Percentiles rank a stretch among this genome's conserved stretches.
phyloP scores from a whole-genome alignment of 2,329 filamentous ascomycete species.

The Aspergillus oerlinghausenensis region DNA sequence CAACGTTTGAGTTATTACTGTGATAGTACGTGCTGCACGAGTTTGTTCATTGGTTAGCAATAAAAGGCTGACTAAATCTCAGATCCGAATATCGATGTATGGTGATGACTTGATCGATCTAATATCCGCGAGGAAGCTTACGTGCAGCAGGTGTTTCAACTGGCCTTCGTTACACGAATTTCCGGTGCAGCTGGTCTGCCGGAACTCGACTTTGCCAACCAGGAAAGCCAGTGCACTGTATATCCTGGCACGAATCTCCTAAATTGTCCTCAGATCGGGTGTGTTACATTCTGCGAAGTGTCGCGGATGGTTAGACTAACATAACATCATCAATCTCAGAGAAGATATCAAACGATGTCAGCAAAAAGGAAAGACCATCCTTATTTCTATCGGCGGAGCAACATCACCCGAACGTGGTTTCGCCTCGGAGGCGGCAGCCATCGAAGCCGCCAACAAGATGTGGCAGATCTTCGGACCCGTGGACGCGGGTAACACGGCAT shows the following conservation, averaged over 20 bases:
- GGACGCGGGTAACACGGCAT: constrained; percentile 37
- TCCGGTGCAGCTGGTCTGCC: constrained; percentile 47
- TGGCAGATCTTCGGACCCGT: constrained; percentile 68
- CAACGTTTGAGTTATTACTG: constrained; percentile 57
- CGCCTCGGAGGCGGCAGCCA: constrained; percentile 47
- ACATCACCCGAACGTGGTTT: constrained; percentile 68
- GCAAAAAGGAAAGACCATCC: constrained; percentile 61
- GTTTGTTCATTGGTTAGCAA: background rate
- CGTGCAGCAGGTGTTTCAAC: constrained; percentile 53
- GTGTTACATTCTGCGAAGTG: constrained; percentile 21
- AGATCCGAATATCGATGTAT: background rate
- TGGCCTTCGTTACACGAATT: constrained; percentile 60
- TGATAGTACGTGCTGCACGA: constrained; percentile 43
- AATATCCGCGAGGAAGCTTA: constrained; percentile 22
- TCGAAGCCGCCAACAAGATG: constrained; percentile 55
- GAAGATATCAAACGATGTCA: constrained; percentile 58
- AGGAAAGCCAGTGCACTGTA: constrained; percentile 56
- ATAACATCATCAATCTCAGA: constrained; percentile 15
- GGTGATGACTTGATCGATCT: background rate
- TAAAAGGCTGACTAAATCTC: background rate
- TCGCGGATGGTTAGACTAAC: background rate
- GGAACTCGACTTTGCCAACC: constrained; percentile 61
- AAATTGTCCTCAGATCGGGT: constrained; percentile 63
- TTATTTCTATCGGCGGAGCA: constrained; percentile 69
- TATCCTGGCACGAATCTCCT: constrained; percentile 56